Evolutionary conservation across 2,329 filamentous ascomycete species (phyloP).

Genomic region (Acarospora socialis): DNA sequence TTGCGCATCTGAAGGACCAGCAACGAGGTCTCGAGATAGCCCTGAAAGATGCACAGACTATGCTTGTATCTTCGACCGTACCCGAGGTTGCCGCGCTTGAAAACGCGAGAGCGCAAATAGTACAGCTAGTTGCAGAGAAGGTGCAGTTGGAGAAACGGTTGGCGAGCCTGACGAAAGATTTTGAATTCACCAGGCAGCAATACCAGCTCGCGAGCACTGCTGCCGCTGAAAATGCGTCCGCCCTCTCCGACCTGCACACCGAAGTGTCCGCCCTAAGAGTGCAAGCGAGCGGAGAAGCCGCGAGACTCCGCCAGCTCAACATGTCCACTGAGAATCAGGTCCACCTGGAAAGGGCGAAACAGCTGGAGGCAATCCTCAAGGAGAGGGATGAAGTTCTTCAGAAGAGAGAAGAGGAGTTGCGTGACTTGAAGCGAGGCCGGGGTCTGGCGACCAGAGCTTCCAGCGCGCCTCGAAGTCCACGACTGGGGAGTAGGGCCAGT

Average conservation of each 20-base stretch:
- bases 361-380: not conserved
- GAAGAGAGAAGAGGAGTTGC: conserved; percentile 8
- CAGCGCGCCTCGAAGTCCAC: conserved; percentile 1
- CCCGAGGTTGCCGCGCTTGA: conserved; percentile 1
- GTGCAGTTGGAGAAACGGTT: conserved; percentile 6
- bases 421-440: conserved; percentile 7
- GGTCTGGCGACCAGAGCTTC: conserved; percentile 6
- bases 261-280: conserved; percentile 1
- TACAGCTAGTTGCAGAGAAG: conserved; percentile 6
- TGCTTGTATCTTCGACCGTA: not conserved
- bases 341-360: not conserved
- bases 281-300: not conserved
- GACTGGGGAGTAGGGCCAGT: not conserved
- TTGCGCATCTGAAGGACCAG: not conserved
- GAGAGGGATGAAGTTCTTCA: not conserved
- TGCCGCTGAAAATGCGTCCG: not conserved
- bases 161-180: conserved; percentile 1
- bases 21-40: not conserved
- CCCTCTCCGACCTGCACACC: conserved; percentile 1
- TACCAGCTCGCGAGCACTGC: conserved; percentile 4
- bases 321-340: conserved; percentile 1
- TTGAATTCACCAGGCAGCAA: not conserved
- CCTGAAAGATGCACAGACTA: conserved; percentile 3
- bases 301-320: not conserved
- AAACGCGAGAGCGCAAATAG: conserved; percentile 2